phyloP scores from a whole-genome alignment of 1,139 yeast genomes.

The Protomyces arabidopsidicola region DNA sequence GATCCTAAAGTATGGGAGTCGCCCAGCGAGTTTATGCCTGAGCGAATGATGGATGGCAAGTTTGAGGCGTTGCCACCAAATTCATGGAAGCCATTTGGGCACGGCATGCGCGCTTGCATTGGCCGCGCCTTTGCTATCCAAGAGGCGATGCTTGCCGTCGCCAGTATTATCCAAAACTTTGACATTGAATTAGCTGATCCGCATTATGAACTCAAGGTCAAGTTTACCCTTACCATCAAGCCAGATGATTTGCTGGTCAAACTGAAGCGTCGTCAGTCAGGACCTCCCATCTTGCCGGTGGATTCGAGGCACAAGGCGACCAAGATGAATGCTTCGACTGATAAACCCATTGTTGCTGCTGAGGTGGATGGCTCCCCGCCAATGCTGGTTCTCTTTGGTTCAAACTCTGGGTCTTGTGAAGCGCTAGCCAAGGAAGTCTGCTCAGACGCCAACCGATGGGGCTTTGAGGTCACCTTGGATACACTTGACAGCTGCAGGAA shows the following conservation, averaged over 20 bases:
- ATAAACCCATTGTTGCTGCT: not conserved
- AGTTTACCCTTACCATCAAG: constrained; percentile 24
- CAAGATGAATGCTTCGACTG: not conserved
- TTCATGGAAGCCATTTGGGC: constrained; percentile 26
- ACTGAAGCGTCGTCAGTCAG: constrained; percentile 16
- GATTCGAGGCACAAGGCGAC: not conserved
- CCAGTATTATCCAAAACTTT: constrained; percentile 23
- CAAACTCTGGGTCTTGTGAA: constrained; percentile 27
- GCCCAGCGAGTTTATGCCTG: constrained; percentile 25
- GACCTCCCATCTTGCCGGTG: constrained; percentile 21
- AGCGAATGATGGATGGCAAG: constrained; percentile 25
- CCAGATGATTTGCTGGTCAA: constrained; percentile 21
- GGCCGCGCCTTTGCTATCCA: constrained; percentile 28
- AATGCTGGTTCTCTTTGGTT: constrained; percentile 15
- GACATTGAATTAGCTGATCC: constrained; percentile 24
- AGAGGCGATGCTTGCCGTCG: constrained; percentile 25
- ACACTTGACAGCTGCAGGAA: constrained; percentile 17
- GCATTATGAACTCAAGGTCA: constrained; percentile 14
- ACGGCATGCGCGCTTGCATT: constrained; percentile 27
- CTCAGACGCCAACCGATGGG: constrained; percentile 4
- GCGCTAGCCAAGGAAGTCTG: constrained; percentile 21
- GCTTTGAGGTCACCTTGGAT: constrained; percentile 1
- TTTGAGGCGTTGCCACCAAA: constrained; percentile 17
- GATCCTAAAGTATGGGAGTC: constrained; percentile 23
- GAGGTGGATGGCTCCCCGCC: constrained; percentile 14